phyloP scores from a whole-genome alignment of 1,284 basidiomycete species.

The Golubevia sp. region DNA sequence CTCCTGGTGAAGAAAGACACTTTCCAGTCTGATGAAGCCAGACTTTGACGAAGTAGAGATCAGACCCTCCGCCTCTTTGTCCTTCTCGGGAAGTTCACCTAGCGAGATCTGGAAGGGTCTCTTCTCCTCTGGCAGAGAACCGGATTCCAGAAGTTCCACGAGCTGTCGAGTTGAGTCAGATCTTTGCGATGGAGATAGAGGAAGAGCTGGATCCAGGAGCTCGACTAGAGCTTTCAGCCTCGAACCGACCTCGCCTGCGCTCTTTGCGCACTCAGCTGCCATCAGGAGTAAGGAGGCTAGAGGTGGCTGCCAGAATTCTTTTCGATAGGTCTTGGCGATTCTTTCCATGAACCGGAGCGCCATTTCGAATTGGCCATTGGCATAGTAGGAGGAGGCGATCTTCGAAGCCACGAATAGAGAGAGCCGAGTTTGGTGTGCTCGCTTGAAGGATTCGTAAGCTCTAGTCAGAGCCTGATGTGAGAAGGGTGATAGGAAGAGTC shows the following conservation, averaged over 20 bases:
- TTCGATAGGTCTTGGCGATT: conserved; percentile 28
- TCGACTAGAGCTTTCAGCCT: conserved; percentile 13
- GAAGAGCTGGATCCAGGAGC: background rate
- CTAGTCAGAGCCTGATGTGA: conserved; percentile 15
- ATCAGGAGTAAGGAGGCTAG: conserved; percentile 12
- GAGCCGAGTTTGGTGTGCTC: conserved; percentile 11
- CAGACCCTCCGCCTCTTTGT: conserved; percentile 5
- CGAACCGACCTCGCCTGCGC: conserved; percentile 12
- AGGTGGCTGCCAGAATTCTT: conserved; percentile 22
- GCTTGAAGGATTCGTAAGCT: conserved; percentile 40
- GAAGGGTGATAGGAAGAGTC: too few species aligned
- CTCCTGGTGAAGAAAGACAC: background rate
- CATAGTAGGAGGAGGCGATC: conserved; percentile 32
- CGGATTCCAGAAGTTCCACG: background rate
- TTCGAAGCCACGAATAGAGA: conserved; percentile 30
- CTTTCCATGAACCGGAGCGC: conserved; percentile 47
- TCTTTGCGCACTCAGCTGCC: conserved; percentile 19
- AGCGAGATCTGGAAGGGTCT: background rate
- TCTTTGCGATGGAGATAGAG: conserved; percentile 8
- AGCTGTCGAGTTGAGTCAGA: background rate
- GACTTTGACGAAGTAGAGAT: conserved; percentile 3
- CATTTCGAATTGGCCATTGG: conserved; percentile 21
- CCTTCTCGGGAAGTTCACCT: background rate
- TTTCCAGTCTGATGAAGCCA: background rate
- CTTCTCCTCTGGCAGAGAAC: background rate